Evolutionary conservation across 148 eudicot species (phyloP), one percentile per base, ranked within the genome.

Genomic region (Nepenthes gracilis): DNA sequence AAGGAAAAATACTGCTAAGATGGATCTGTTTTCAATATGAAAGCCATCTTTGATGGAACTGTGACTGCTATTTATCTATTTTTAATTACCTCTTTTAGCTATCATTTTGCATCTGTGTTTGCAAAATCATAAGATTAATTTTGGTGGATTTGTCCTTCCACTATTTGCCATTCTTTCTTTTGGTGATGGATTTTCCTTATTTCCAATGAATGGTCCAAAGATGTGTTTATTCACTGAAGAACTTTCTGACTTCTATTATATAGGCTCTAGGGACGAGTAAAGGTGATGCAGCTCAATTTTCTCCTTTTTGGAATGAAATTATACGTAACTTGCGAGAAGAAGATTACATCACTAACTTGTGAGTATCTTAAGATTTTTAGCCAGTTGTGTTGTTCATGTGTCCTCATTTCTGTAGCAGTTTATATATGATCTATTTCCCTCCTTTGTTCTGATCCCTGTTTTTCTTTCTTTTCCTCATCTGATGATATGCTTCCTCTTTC

Each of bases 241-340:
- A 15, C 55, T 15, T 6, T 15, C 32, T 52, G 55, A 52, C 57
- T 36, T 64, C 2, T 73, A 55, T 74, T 10, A 48, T 60, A 53
- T 66, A 87, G 97, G 85, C 57, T 55, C 36, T 72, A 62, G 99
- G 82, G 76, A 83, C 77, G 58, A 74, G 62, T 75, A 93, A 86
- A 70, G 76, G 74, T 72, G 95, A 89, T 78, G 97, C 92, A 51
- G 74, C 86, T 67, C 84, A 65, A 49, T 93, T 93, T 81, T 71
- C 95, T 62, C 99, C 99, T 43, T 93, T 93, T 66, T 93, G 99
- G 99, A 93, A 93, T 69, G 99, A 93, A 81, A 90, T 93, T 58
- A 63, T 89, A 56, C 78, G 65, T 73, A 93, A 89, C 64, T 75
- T 93, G 60, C 83, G 99, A 43, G 99, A 93, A 67, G 99, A 93